Evolutionary conservation across 148 eudicot species (phyloP), one percentile per base, ranked within the genome.

Genomic region (Rhododendron kiyosumense): DNA sequence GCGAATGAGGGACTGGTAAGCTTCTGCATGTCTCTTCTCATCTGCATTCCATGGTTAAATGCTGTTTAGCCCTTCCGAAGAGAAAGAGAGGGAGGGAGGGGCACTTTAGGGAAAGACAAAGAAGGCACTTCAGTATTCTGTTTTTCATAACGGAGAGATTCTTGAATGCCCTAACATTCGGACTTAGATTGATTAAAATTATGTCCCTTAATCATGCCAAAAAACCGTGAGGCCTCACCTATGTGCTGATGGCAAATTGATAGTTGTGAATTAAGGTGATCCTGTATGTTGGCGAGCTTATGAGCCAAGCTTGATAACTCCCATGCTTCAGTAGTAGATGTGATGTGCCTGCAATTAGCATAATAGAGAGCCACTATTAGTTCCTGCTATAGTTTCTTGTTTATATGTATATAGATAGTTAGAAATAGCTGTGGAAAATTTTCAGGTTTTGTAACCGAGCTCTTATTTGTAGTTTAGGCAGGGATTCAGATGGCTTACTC

Each of bases 261-360:
- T 24, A 97, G 95, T 79, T 95, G 98, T 54, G 86, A 85, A 89
- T 85, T 88, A 52, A 97, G 99, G 85, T 93, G 96, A n/a, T 90
- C 93, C 51, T 90, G 91, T 48, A 97, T 97, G 91, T 90, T 94
- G 82, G 86, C 69, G 83, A 94, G 93, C 85, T 95, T 97, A 88
- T 95, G 98, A 71, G 94, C 94, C 91, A 95, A 89, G 90, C 98
- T 94, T 15, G 98, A 93, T 3, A 94, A 85, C 88, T 97, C 99
- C 99, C 99, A 97, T 78, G 96, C 93, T 86, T 97, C 99, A 5
- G 98, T 93, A 46, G 99, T 91, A 3, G 97, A 92, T 61, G 91
- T 80, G 26, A 80, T 77, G 84, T 88, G 83, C 93, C 97, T 94
- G 89, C 86, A 89, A 73, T 48, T 81, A 12, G n/a, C 11, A 14